These are phyloP conservation scores for Colletotrichum tamarilloi DNA, from an alignment of 2,329 filamentous ascomycete species.

Conservation along the genomic window DNA sequence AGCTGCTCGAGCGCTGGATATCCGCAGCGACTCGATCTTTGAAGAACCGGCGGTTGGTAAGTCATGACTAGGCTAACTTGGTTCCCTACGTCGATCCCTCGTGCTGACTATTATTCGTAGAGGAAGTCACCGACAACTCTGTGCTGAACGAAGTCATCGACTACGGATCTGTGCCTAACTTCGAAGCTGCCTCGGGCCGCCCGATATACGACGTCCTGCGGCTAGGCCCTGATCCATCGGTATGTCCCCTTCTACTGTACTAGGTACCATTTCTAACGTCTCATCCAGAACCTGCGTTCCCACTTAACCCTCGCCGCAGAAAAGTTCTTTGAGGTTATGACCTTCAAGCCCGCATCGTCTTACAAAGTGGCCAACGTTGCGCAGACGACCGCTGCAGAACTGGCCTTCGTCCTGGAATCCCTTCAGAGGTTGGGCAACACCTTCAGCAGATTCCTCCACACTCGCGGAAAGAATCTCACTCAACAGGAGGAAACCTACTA, in stretches of 20 bases:
- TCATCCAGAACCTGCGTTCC: slow-evolving; percentile 57
- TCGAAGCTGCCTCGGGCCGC: slow-evolving; percentile 50
- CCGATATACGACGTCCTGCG: slow-evolving; percentile 57
- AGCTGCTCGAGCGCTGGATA: slow-evolving; percentile 55
- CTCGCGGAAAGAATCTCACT: slow-evolving; percentile 48
- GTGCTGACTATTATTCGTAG: slow-evolving; percentile 45
- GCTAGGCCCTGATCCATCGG: slow-evolving; percentile 63
- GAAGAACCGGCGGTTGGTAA: slow-evolving; percentile 59
- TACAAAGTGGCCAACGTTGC: slow-evolving; percentile 59
- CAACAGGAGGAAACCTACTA: slow-evolving; percentile 56
- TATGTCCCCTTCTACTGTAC: slow-evolving; percentile 44
- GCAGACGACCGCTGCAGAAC: slow-evolving; percentile 53
- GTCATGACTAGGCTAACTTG: slow-evolving; percentile 34
- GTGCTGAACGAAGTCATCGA: slow-evolving; percentile 59
- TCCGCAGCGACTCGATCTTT: slow-evolving; percentile 53
- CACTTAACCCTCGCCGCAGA: slow-evolving; percentile 63
- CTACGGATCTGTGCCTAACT: slow-evolving; percentile 62
- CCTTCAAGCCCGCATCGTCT: slow-evolving; percentile 59
- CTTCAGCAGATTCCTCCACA: slow-evolving; percentile 51
- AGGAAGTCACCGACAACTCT: slow-evolving; percentile 52
- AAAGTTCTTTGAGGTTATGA: slow-evolving; percentile 61
- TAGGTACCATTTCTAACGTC: not conserved
- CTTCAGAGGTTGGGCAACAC: slow-evolving; percentile 56
- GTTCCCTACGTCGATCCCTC: fast-evolving
- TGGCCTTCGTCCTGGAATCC: slow-evolving; percentile 55